These are phyloP conservation scores for Scytalidium sp. DNA, from an alignment of 2,329 filamentous ascomycete species.

Conservation along the genomic window DNA sequence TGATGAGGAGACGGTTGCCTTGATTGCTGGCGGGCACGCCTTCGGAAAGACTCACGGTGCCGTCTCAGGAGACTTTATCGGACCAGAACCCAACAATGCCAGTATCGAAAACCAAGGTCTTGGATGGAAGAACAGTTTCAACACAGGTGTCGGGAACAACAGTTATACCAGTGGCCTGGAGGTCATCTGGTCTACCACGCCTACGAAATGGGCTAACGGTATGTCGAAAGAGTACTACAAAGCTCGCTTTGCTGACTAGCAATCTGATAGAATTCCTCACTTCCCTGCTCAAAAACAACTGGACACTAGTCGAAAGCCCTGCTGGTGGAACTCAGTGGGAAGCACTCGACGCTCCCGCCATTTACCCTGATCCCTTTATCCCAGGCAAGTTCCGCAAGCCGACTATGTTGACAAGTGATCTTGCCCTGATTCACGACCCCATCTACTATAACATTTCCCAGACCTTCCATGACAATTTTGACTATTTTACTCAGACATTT, in stretches of 20 bases:
- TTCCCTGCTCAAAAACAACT: slow-evolving; percentile 59
- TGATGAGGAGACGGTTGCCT: slow-evolving; percentile 58
- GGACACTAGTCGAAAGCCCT: slow-evolving; percentile 53
- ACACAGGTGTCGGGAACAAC: slow-evolving; percentile 49
- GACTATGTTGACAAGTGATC: slow-evolving; percentile 54
- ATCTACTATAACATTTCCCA: slow-evolving; percentile 53
- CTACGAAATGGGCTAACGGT: slow-evolving; percentile 53
- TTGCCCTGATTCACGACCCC: slow-evolving; percentile 53
- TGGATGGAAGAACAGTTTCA: slow-evolving; percentile 53
- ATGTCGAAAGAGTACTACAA: neutral
- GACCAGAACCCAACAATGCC: slow-evolving; percentile 49
- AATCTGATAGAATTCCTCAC: slow-evolving; percentile 41
- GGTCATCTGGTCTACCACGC: slow-evolving; percentile 56
- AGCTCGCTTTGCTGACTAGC: neutral
- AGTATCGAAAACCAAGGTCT: slow-evolving; percentile 45
- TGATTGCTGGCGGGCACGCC: slow-evolving; percentile 58
- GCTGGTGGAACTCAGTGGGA: slow-evolving; percentile 57
- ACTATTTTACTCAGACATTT: slow-evolving; percentile 51
- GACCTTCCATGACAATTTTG: slow-evolving; percentile 37
- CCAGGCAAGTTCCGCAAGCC: slow-evolving; percentile 50
- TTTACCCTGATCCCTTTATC: slow-evolving; percentile 54
- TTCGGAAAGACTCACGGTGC: slow-evolving; percentile 63
- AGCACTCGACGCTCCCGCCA: slow-evolving; percentile 38
- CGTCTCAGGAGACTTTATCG: slow-evolving; percentile 46
- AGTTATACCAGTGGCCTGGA: slow-evolving; percentile 56